Base-by-base conservation (phyloP, 2,329 filamentous ascomycete genomes). In the Aspergillus terreus region DNA sequence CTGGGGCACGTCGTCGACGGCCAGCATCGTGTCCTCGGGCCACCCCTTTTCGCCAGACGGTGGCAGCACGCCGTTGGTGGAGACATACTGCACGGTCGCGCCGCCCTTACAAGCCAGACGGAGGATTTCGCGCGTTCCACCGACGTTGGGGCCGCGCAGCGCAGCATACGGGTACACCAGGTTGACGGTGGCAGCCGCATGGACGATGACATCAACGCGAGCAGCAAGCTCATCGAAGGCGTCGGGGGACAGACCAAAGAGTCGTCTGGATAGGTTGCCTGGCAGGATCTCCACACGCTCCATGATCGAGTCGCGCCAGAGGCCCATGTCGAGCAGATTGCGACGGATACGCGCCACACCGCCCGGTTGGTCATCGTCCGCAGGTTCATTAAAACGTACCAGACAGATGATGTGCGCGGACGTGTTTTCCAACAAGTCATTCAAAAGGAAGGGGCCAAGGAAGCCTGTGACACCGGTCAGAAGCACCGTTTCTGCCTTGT, bases 91-190 rank as follows among this genome's bases (percentile, higher is more conserved):
- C 1, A 92, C 78, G 0, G 88, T 90, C 1, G 87, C 86, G 11
- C 84, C 84, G 21, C 78, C 80, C 35, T 80, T 78, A 51, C 81
- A 79, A 0, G 88, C 88, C 23, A 92, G 75, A 41, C 88, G 85
- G 47, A 92, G 70, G 36, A 92, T 81, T 65, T 92, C 87, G 40
- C 82, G 76, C 0, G 88, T 91, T n/a, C 88, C 88, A n/a, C 82
- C 83, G 2, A 92, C 85, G 59, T 92, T 92, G 51, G 87, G 82
- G 46, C 80, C 82, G 48, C 87, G 81, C 58, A 92, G 75, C 0
- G 87, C 86, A 40, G 88, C 88, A 58, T 92, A 92, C 0, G 88
- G 88, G 58, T 92, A 92, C 0, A 92, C 87, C 45, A 92, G 75
- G 64, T 90, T 90, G 63, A 92, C 88, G 0, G 85, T 88, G 4